These are phyloP conservation scores for Ascocoryne sarcoides DNA, from an alignment of 2,329 filamentous ascomycete genomes.

Conservation along the genomic window DNA sequence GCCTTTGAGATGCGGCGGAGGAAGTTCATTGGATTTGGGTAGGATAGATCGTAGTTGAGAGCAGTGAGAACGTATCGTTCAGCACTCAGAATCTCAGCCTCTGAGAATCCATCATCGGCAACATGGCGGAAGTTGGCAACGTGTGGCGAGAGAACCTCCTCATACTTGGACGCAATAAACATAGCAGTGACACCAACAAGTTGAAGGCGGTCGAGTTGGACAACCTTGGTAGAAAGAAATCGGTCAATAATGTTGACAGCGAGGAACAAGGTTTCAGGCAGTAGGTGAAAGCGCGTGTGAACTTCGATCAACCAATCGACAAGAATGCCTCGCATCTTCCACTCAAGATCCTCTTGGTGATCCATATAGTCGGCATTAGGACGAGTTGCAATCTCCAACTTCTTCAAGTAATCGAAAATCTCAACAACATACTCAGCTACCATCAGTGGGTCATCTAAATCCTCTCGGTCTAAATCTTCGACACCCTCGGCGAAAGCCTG, in stretches of 20 bases:
- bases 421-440: slow-evolving; percentile 94
- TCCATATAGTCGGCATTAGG: slow-evolving; percentile 94
- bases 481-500: slow-evolving; percentile 33
- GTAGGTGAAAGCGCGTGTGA: slow-evolving; percentile 88
- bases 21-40: slow-evolving; percentile 99
- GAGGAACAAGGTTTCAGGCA: slow-evolving; percentile 93
- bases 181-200: slow-evolving; percentile 96
- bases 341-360: slow-evolving; percentile 89
- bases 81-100: slow-evolving; percentile 92
- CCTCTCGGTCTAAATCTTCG: slow-evolving; percentile 73
- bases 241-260: slow-evolving; percentile 98
- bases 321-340: slow-evolving; percentile 96
- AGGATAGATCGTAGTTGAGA: slow-evolving; percentile 94
- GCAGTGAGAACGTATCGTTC: slow-evolving; percentile 89
- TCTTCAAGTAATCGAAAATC: slow-evolving; percentile 91
- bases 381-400: slow-evolving; percentile 71
- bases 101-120: slow-evolving; percentile 90
- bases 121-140: slow-evolving; percentile 96
- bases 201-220: slow-evolving; percentile 91
- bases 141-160: slow-evolving; percentile 94
- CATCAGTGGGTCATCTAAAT: slow-evolving; percentile 91
- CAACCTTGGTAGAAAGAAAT: slow-evolving; percentile 90
- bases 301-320: slow-evolving; percentile 98
- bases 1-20: slow-evolving; percentile 97
- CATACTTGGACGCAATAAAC: slow-evolving; percentile 99